phyloP scores from a whole-genome alignment of 148 eudicot species.

The Camellia lanceoleosa region DNA sequence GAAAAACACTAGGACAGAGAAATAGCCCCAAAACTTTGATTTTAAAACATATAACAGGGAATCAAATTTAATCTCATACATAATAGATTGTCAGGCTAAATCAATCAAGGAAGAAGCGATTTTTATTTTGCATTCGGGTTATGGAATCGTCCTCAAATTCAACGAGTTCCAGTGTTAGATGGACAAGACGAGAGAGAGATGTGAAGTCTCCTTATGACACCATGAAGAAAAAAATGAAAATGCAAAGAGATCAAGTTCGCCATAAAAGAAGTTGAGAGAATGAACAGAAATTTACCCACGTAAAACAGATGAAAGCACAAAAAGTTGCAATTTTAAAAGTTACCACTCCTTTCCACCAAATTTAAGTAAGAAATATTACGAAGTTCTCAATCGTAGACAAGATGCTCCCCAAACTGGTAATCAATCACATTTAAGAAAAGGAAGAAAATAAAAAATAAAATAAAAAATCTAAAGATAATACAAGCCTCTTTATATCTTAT shows the following conservation, averaged over 20 bases:
- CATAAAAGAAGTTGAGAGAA: too few relatives aligned
- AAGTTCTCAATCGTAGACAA: conserved; percentile 26
- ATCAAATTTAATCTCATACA: too few relatives aligned
- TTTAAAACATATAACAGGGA: too few relatives aligned
- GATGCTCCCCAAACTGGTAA: conserved; percentile 20
- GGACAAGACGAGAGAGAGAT: not conserved
- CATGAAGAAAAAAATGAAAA: not conserved
- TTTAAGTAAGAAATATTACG: too few relatives aligned
- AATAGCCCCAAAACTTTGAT: too few relatives aligned
- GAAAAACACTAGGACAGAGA: too few relatives aligned
- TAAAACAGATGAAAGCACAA: too few relatives aligned
- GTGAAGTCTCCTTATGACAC: too few relatives aligned
- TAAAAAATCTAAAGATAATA: conserved; percentile 39
- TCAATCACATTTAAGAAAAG: conserved; percentile 10
- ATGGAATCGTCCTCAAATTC: not conserved
- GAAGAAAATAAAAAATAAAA: conserved; percentile 12
- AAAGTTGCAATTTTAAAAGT: too few relatives aligned
- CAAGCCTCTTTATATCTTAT: conserved; percentile 35
- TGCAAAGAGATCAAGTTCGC: not conserved
- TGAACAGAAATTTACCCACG: too few relatives aligned
- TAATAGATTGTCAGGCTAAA: not conserved
- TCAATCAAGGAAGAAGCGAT: not conserved
- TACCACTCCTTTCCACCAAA: too few relatives aligned
- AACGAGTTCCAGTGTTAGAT: not conserved
- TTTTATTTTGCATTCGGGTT: not conserved